These are phyloP conservation scores for Coemansia reversa DNA, from an alignment of 192 early-diverging fungal genomes.

Conservation along the genomic window DNA sequence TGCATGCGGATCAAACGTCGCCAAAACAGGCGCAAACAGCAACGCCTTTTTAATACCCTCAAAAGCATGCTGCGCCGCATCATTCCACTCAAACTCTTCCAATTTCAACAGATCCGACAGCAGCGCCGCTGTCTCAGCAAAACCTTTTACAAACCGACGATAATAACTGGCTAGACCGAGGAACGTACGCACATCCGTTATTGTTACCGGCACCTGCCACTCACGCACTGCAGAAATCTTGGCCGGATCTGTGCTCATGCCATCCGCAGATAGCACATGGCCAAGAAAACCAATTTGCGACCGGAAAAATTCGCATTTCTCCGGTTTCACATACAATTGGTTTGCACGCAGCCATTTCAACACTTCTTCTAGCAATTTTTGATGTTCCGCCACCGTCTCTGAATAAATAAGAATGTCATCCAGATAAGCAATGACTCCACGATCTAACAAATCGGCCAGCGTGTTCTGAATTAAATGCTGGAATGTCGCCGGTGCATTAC, in stretches of 20 bases:
- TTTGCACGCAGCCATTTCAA: neutral
- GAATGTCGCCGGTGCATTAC: slow-evolving; percentile 56
- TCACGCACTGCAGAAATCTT: slow-evolving; percentile 6
- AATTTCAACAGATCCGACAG: slow-evolving; percentile 7
- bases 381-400: slow-evolving; percentile 11
- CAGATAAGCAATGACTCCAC: too few species aligned
- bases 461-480: slow-evolving; percentile 7
- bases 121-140: neutral
- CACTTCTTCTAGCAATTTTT: neutral
- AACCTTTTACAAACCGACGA: slow-evolving; percentile 4
- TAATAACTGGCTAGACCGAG: slow-evolving; percentile 1
- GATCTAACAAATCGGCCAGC: too few species aligned
- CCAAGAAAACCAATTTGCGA: neutral
- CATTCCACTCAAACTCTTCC: slow-evolving; percentile 4
- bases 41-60: neutral
- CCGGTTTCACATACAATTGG: neutral
- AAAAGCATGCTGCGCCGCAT: neutral
- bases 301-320: slow-evolving; percentile 4
- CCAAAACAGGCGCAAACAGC: neutral
- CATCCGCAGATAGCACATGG: too few species aligned
- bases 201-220: neutral
- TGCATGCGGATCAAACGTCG: slow-evolving; percentile 9
- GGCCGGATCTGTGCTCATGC: neutral
- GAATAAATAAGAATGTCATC: neutral
- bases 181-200: slow-evolving; percentile 4